These are phyloP conservation scores for Decorospora gaudefroyi DNA, from an alignment of 2,329 filamentous ascomycete species.

Conservation along the genomic window DNA sequence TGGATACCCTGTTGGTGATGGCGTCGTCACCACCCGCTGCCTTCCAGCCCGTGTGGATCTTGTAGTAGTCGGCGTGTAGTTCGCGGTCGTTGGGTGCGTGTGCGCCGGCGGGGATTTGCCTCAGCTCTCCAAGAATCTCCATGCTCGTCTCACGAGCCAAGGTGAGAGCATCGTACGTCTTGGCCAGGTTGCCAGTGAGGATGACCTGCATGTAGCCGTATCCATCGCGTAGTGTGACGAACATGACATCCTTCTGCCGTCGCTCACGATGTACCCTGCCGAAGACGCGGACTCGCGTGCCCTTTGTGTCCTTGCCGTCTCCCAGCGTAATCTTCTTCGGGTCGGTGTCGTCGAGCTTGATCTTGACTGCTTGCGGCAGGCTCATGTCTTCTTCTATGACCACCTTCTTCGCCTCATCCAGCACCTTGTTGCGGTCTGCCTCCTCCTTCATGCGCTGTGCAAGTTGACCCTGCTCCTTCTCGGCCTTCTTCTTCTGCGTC, in stretches of 20 bases:
- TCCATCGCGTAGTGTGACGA: slow-evolving; percentile 83
- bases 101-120: slow-evolving; percentile 74
- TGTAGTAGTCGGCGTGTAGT: slow-evolving; percentile 87
- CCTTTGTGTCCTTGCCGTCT: slow-evolving; percentile 59
- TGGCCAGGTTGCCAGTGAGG: slow-evolving; percentile 77
- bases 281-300: slow-evolving; percentile 76
- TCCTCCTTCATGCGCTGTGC: slow-evolving; percentile 74
- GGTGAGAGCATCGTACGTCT: slow-evolving; percentile 88
- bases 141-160: slow-evolving; percentile 88
- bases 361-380: slow-evolving; percentile 73
- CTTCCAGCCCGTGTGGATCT: slow-evolving; percentile 67
- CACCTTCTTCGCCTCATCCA: slow-evolving; percentile 84
- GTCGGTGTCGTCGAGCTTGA: slow-evolving; percentile 75
- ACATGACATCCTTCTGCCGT: slow-evolving; percentile 81
- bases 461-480: slow-evolving; percentile 73
- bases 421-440: slow-evolving; percentile 68
- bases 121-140: slow-evolving; percentile 81
- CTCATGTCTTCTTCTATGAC: slow-evolving; percentile 70
- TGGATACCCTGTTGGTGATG: slow-evolving; percentile 80
- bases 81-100: slow-evolving; percentile 84
- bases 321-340: slow-evolving; percentile 60
- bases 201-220: slow-evolving; percentile 86
- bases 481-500: slow-evolving; percentile 80
- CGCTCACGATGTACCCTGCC: slow-evolving; percentile 83
- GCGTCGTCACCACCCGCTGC: slow-evolving; percentile 87